Percentiles rank a stretch among this genome's conserved stretches.
Conservation (phyloP, 441 rosid species). For the Gossypium schwendimanii region DNA sequence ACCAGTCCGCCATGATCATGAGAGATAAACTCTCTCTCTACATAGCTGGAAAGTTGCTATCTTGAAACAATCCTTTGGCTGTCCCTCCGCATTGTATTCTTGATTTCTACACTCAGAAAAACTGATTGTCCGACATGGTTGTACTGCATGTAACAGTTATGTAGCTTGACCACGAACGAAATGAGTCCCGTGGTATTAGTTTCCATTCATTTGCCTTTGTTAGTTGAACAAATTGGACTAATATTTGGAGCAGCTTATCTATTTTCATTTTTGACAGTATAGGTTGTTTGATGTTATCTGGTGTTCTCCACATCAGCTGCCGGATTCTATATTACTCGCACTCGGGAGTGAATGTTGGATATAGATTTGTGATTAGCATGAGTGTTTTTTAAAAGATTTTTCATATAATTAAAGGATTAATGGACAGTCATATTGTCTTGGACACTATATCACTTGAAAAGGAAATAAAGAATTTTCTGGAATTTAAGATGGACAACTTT, state of each 20-base stretch:
- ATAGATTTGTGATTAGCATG: background rate
- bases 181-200: background rate
- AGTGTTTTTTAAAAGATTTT: no score
- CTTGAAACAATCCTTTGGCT: conserved; percentile 15
- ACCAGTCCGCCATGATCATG: conserved; percentile 34
- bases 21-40: conserved; percentile 57
- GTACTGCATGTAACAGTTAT: background rate
- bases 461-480: no score
- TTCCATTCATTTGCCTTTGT: background rate
- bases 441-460: no score
- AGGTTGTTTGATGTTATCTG: background rate
- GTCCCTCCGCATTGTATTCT: background rate
- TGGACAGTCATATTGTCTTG: no score
- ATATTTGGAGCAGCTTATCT: background rate
- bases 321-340: background rate
- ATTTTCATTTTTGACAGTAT: background rate
- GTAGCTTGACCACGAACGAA: background rate
- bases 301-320: background rate
- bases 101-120: background rate
- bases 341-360: background rate
- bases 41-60: conserved; percentile 37
- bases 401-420: no score
- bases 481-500: no score
- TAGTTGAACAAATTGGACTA: background rate
- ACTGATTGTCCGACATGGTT: background rate